Base-by-base conservation (phyloP, 345 rosid species). In the Syzygium oleosum region DNA sequence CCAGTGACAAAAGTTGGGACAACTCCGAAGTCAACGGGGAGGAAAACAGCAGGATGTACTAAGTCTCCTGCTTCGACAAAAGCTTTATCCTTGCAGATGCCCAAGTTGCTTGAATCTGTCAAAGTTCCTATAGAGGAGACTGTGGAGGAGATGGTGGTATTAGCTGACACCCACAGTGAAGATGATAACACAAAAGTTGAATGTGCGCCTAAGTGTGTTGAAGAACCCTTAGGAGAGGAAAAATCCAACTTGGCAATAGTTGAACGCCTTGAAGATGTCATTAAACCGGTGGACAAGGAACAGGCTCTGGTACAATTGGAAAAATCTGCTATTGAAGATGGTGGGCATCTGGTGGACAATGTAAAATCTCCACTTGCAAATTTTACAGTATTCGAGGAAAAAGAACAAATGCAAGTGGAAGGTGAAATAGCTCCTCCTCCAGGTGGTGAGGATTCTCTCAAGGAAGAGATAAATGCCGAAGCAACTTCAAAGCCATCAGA, bases 21-120 rank as follows among this genome's bases (percentile, higher is more conserved):
- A 2, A 87, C 89, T 27, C 86, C 87, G 12, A 90, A 85, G 54
- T 85, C 87, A 14, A 90, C 84, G n/a, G 89, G 87, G 23, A 92
- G 89, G 90, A 91, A 89, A 91, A 78, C 84, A 83, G 54, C 80
- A 1, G 93, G 84, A 43, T 90, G 89, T 65, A 68, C 85, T 25
- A 91, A 73, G 87, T 73, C 84, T 86, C 49, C 91, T 86, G 86
- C 90, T 85, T 84, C 87, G 6, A 87, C 90, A 25, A 87, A 91
- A 85, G 87, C 27, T 90, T 43, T 52, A 54, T 27, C 88, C 83
- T 59, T 4, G 15, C 88, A 87, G 87, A 58, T 84, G 43, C 80
- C 88, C 51, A 91, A 85, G 34, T 84, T 29, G 0, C 86, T 78
- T 80, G 92, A 88, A 85, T 68, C 86, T 87, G 80, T 53, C 5